Percentiles rank a stretch among this genome's conserved stretches.
These are phyloP conservation scores for Alternaria gaisen DNA, from an alignment of 2,329 filamentous ascomycete genomes.

Conservation along the genomic window DNA sequence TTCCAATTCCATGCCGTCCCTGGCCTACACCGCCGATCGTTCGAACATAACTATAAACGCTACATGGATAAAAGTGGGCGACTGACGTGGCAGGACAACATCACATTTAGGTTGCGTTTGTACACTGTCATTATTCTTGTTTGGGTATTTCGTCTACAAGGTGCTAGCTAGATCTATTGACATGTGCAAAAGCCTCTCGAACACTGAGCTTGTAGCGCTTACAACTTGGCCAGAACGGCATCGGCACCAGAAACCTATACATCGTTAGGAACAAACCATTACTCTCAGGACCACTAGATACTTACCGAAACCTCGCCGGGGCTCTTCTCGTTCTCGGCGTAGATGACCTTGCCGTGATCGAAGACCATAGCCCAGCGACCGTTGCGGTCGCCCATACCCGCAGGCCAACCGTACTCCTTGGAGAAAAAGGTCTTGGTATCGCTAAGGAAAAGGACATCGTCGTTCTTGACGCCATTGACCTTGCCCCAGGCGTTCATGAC, in stretches of 20 bases:
- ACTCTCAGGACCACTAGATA: neutral
- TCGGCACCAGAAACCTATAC: slow-evolving; percentile 60
- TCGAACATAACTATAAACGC: slow-evolving; percentile 1
- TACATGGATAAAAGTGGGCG: neutral
- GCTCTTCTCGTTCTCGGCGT: slow-evolving; percentile 76
- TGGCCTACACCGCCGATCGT: slow-evolving; percentile 4
- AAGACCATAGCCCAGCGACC: slow-evolving; percentile 81
- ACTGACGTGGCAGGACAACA: neutral
- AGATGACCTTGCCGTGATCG: slow-evolving; percentile 80
- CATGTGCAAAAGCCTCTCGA: neutral
- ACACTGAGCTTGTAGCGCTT: neutral
- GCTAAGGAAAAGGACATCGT: slow-evolving; percentile 79
- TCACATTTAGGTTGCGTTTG: neutral
- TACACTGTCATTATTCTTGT: slow-evolving; percentile 2
- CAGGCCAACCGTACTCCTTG: slow-evolving; percentile 79
- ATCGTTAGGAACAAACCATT: slow-evolving; percentile 25
- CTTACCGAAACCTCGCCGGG: slow-evolving; percentile 57
- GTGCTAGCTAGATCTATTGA: neutral
- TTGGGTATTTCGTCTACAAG: slow-evolving; percentile 3
- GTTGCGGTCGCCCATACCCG: slow-evolving; percentile 73
- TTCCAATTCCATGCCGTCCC: neutral
- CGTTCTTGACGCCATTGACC: slow-evolving; percentile 79
- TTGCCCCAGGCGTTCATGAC: slow-evolving; percentile 93
- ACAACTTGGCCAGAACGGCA: slow-evolving; percentile 60
- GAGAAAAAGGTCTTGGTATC: slow-evolving; percentile 78